Base-by-base conservation (phyloP, 306 rosid genomes). In the Elaeagnus macrophylla region DNA sequence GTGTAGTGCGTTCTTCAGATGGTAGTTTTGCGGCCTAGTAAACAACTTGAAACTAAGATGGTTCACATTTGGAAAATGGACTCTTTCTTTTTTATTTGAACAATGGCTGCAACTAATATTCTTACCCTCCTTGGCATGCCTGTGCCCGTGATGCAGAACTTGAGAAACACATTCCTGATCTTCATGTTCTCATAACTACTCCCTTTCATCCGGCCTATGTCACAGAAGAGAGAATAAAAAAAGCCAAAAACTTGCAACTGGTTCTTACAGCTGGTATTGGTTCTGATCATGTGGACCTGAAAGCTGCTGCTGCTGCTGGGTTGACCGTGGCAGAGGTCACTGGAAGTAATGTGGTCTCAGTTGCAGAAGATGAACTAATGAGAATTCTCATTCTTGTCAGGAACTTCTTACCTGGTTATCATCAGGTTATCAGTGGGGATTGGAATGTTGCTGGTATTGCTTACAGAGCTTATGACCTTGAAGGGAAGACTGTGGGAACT, bases 191-290 rank as follows among this genome's bases (percentile, higher is more conserved):
- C 65, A 91, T 91, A 61, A 66, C 95, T 1, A 91, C 97, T 1
- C 97, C 97, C 11, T 91, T 91, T 78, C 97, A 91, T 55, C 97
- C 97, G 6, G 97, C 97, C 40, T 91, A 91, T 61, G 96, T 91
- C 39, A 91, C 97, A 1, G 97, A 93, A 0, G 97, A 86, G 73
- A 80, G 96, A 66, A 91, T 91, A 1, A 82, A 80, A 68, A 91
- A 68, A 75, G 97, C 97, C 57, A 91, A 91, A 63, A 91, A 82
- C 61, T 69, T 91, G 74, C 79, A 91, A 42, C 79, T 91, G 54
- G 75, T 91, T 69, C 81, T 91, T 50, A 91, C 97, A 5, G 97
- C 97, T 17, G 97, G 96, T 39, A 77, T 91, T 39, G 97, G 97
- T 0, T 91, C 97, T 13, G 97, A 86, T 54, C 97, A 91, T 60